phyloP scores from a whole-genome alignment of 2,329 filamentous ascomycete genomes.

The Ascochyta clinopodiicola region DNA sequence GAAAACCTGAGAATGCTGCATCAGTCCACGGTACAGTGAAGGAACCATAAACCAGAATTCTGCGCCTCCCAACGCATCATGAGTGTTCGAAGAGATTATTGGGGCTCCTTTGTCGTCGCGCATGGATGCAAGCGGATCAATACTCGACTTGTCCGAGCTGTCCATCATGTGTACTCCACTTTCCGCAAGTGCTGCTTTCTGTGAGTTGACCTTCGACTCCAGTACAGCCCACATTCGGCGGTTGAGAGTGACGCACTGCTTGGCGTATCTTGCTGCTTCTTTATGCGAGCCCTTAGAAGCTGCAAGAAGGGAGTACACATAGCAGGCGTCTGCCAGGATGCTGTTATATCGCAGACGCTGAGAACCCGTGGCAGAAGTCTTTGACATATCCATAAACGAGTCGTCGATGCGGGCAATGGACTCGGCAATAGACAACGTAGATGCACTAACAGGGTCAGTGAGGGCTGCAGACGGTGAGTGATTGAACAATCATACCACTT shows the following conservation, averaged over 20 bases:
- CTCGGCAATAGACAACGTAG: constrained; percentile 39
- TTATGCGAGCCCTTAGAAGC: constrained; percentile 61
- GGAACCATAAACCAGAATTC: constrained; percentile 81
- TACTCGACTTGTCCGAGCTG: constrained; percentile 21
- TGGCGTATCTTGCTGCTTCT: constrained; percentile 57
- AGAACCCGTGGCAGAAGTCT: constrained; percentile 42
- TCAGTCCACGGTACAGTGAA: constrained; percentile 73
- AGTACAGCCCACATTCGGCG: constrained; percentile 60
- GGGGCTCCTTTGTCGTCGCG: constrained; percentile 38
- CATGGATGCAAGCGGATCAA: constrained; percentile 39
- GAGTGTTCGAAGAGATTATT: constrained; percentile 51
- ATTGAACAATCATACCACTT: constrained; percentile 56
- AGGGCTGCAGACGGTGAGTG: too few relatives aligned
- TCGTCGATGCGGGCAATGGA: constrained; percentile 36
- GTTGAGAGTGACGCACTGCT: constrained; percentile 57
- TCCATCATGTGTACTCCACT: constrained; percentile 26
- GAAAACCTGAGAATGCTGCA: constrained; percentile 79
- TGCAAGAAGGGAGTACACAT: constrained; percentile 69
- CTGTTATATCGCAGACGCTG: constrained; percentile 54
- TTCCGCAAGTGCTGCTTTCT: constrained; percentile 22
- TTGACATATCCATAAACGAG: constrained; percentile 38
- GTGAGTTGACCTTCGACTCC: constrained; percentile 49
- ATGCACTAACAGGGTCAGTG: constrained; percentile 34
- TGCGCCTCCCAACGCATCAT: constrained; percentile 62
- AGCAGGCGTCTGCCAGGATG: constrained; percentile 65